These are phyloP conservation scores for Acacia confusa DNA, from an alignment of 306 rosid species.

Conservation along the genomic window DNA sequence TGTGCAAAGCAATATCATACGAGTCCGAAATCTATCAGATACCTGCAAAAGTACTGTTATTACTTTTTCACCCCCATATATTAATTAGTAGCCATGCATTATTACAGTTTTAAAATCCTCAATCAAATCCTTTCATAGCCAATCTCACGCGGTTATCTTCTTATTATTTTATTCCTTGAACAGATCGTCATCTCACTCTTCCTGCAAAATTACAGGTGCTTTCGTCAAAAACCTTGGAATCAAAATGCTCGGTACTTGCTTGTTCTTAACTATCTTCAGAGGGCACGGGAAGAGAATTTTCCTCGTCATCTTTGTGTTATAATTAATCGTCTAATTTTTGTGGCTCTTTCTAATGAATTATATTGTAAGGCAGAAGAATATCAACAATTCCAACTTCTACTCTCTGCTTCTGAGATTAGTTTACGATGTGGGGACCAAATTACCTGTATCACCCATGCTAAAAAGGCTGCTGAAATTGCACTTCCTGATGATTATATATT, in stretches of 20 bases:
- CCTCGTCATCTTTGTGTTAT: conserved; percentile 63
- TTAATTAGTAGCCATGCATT: neutral
- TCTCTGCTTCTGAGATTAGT: conserved; percentile 90
- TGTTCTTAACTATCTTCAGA: conserved; percentile 76
- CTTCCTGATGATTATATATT: conserved; percentile 67
- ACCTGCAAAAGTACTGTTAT: conserved; percentile 67
- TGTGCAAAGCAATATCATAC: conserved; percentile 58
- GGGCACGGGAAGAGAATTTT: conserved; percentile 91
- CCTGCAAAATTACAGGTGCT: conserved; percentile 58
- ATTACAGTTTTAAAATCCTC: conserved; percentile 3
- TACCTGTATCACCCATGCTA: conserved; percentile 64
- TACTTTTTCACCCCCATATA: conserved; percentile 3
- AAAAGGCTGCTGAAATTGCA: conserved; percentile 57
- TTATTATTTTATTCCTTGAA: neutral
- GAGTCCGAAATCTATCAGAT: conserved; percentile 49
- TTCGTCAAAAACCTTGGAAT: conserved; percentile 87
- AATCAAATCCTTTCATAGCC: neutral
- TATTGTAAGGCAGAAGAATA: conserved; percentile 50
- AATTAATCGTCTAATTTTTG: conserved; percentile 60
- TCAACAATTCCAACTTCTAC: conserved; percentile 76
- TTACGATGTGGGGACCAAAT: conserved; percentile 62
- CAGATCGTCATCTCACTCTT: conserved; percentile 22
- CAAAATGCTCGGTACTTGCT: conserved; percentile 71
- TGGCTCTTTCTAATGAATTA: conserved; percentile 61
- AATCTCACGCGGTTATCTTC: conserved; percentile 10